A percentile compares a stretch with the other conserved stretches of the same genome.
Conservation (phyloP, 106 monocot species). For the Chionographis japonica region DNA sequence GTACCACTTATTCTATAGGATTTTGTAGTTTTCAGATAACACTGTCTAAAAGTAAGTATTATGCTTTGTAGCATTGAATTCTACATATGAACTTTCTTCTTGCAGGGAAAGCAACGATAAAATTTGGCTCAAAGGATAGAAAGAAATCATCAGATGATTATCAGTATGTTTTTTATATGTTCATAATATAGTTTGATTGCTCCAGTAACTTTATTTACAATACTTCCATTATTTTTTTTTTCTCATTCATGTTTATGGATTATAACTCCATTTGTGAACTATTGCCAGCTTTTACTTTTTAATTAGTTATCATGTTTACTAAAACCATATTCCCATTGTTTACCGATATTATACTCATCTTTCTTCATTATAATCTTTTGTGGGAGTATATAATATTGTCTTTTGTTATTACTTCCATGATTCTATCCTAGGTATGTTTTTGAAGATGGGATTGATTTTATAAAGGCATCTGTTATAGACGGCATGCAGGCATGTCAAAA, state of each 20-base stretch:
- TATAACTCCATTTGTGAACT: neutral
- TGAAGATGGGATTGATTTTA: constrained; percentile 89
- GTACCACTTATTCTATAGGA: constrained; percentile 17
- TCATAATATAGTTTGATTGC: neutral
- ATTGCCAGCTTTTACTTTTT: neutral
- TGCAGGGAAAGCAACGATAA: constrained; percentile 79
- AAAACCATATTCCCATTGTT: too few species aligned
- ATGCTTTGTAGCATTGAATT: neutral
- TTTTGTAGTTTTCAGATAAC: too few species aligned
- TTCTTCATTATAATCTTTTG: too few species aligned
- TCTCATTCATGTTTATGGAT: neutral
- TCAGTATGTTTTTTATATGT: constrained; percentile 52
- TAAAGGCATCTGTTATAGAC: constrained; percentile 82
- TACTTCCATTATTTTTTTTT: neutral
- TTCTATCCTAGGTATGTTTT: constrained; percentile 86
- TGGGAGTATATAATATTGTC: too few species aligned
- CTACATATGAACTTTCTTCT: neutral
- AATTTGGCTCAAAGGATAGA: constrained; percentile 79
- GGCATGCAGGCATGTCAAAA: constrained; percentile 41
- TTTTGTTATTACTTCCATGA: neutral
- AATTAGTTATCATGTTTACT: neutral
- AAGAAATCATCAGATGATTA: constrained; percentile 65
- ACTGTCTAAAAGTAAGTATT: neutral
- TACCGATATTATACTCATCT: too few species aligned
- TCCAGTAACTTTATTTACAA: neutral